Base-by-base conservation (phyloP, 441 rosid genomes). In the Populus hybrid region DNA sequence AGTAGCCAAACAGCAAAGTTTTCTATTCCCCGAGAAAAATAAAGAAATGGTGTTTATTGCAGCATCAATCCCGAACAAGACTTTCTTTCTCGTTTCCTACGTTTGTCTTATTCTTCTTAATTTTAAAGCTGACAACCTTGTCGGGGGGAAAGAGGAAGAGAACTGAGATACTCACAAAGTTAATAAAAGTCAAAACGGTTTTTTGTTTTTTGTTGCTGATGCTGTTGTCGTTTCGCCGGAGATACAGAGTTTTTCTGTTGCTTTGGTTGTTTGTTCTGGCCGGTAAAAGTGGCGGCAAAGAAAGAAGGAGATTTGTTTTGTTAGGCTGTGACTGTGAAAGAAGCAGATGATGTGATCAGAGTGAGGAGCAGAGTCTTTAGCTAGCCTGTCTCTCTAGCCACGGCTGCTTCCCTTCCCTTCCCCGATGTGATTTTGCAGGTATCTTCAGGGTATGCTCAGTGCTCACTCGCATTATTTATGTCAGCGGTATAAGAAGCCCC, bases 81-180 rank as follows among this genome's bases (percentile, higher is more conserved):
- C 61, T 19, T 71, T 26, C 42, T 74, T 38, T 65, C 63, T 65
- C 30, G 66, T 6, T 59, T 34, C 23, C 65, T 63, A 53, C 35
- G 12, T 61, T 40, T 34, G 67, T 14, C 50, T 26, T 28, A 53
- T 53, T 7, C 66, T 53, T 7, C 71, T 9, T 23, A 21, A 7
- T 38, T 9, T 34, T 7, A 42, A 14, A 34, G 57, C 81, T 78
- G 87, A 76, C 84, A 82, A 80, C 78, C 76, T 59, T 79, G 88
- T 79, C 78, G 78, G 80, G 76, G 70, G 67, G 65, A 78, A 76
- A 7, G 35, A 18, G 40, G 32, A 6, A 5, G 3, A 19, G 71
- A 63, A 38, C 65, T 12, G 4, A 73, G 38, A 35, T 23, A 34
- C 53, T 8, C 32, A 12, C 26, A 30, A 16, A 11, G 18, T 6